Conservation (phyloP, 805 yeast species). For the Kazachstania bromeliacearum region DNA sequence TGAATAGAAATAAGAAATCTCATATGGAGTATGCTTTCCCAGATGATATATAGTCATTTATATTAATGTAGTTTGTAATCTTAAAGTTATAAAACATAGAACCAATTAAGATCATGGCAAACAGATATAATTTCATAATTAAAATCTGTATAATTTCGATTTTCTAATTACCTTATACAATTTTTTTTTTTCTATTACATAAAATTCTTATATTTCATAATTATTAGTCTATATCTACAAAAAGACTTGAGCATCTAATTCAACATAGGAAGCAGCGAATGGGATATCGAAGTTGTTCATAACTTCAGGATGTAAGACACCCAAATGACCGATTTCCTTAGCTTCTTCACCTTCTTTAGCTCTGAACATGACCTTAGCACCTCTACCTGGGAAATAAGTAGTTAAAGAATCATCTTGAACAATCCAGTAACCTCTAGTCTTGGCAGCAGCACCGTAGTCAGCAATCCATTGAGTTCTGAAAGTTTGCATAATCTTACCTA, state of each 20-base stretch:
- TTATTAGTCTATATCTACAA: constrained; percentile 32
- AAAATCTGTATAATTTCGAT: background rate
- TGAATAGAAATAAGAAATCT: constrained; percentile 10
- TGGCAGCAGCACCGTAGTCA: constrained; percentile 35
- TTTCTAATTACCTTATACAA: no score
- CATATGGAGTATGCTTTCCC: constrained; percentile 22
- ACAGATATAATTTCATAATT: background rate
- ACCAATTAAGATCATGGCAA: no score
- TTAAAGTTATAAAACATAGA: no score
- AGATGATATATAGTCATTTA: constrained; percentile 24
- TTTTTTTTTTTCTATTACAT: background rate
- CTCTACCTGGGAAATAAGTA: constrained; percentile 94
- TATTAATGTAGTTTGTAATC: no score
- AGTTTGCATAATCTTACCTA: constrained; percentile 93
- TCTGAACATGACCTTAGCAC: constrained; percentile 79
- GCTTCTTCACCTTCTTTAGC: constrained; percentile 47
- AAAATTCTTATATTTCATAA: background rate
- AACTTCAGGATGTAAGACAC: constrained; percentile 94
- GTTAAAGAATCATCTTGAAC: constrained; percentile 57
- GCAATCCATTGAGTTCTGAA: constrained; percentile 80
- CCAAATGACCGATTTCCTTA: constrained; percentile 67
- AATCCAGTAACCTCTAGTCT: constrained; percentile 78
- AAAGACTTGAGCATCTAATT: constrained; percentile 81
- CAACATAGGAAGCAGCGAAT: constrained; percentile 85
- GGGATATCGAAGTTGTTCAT: constrained; percentile 81